Evolutionary conservation across 768 basidiomycete genomes (phyloP), one percentile per base, ranked within the genome.

Genomic region (Cystofilobasidium macerans): DNA sequence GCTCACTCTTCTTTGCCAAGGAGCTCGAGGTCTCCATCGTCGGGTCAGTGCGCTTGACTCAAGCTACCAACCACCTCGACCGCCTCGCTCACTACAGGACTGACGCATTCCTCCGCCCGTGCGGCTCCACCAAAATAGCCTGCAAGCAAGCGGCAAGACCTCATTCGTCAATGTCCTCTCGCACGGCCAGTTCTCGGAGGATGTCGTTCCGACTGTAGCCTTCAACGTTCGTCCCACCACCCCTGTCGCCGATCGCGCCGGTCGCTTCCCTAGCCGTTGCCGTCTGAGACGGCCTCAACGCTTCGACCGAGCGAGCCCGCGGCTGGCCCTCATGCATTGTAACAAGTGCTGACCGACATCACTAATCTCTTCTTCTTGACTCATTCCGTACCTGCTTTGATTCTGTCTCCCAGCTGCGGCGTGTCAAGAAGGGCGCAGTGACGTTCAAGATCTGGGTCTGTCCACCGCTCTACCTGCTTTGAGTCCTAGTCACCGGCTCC

Each of bases 151-250:
- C 3, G 92, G 92, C 53, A 94, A 95, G 79, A 94, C 92, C 3
- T 91, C 89, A 13, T 88, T 95, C 61, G 89, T 93, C 33, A 91
- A 94, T 73, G 87, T 93, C 14, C 83, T 95, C 26, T 86, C 86
- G 6, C 87, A 85, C 35, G 75, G 72, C 42, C 76, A 93, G 84
- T 95, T 89, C 87, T 89, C 87, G 67, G 89, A 93, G 78, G 92
- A 94, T 62, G 89, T 92, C n/a, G 91, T 91, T 0, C 92, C 92
- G 0, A 95, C 92, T 1, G 87, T 95, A 26, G 89, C 91, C 9
- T 95, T 91, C 79, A 92, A 91, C 71, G 85, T 91, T 72, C 82
- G 88, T 24, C 89, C 88, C 6, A 18, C 61, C 14, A 33, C 61
- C 30, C 51, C 9, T 36, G 9, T 18, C 11, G 18, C 48, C 53